Conservation (phyloP, 2,329 filamentous ascomycete species). For the Cryoendolithus antarcticus region DNA sequence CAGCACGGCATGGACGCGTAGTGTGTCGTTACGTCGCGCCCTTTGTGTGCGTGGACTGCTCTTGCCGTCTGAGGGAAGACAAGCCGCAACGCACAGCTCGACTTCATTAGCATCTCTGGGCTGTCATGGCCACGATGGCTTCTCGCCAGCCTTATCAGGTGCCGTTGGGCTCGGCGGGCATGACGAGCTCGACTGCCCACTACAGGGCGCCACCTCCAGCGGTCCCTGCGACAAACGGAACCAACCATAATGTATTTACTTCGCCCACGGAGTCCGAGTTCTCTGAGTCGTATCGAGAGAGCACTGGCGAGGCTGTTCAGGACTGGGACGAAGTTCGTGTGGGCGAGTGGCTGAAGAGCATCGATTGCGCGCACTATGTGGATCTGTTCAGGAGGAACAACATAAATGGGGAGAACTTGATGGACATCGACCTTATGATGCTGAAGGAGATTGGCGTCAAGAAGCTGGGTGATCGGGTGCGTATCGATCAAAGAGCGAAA, state of each 20-base stretch:
- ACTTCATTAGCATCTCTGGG: neutral
- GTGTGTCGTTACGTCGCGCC: too few species aligned
- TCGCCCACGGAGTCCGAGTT: slow-evolving; percentile 91
- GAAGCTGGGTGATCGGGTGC: slow-evolving; percentile 91
- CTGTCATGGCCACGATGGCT: slow-evolving; percentile 62
- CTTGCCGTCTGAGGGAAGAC: too few species aligned
- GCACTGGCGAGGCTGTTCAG: slow-evolving; percentile 25
- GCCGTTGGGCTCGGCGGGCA: slow-evolving; percentile 22
- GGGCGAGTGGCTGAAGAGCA: slow-evolving; percentile 76
- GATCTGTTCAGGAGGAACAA: slow-evolving; percentile 80
- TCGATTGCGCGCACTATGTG: slow-evolving; percentile 91
- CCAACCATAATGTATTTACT: slow-evolving; percentile 45
- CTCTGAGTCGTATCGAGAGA: slow-evolving; percentile 57
- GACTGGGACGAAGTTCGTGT: slow-evolving; percentile 85
- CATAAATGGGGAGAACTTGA: slow-evolving; percentile 91
- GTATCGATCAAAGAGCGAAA: slow-evolving; percentile 48
- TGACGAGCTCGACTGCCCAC: slow-evolving; percentile 11
- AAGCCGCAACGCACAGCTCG: too few species aligned
- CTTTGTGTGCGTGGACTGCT: too few species aligned
- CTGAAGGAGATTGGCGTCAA: slow-evolving; percentile 97
- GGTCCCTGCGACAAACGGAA: slow-evolving; percentile 10
- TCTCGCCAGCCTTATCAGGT: slow-evolving; percentile 59
- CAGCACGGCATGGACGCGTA: too few species aligned
- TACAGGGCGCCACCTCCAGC: slow-evolving; percentile 15
- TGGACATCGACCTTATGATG: slow-evolving; percentile 94